phyloP scores from a whole-genome alignment of 139 green algal genomes.

The Marvania coccoides region DNA sequence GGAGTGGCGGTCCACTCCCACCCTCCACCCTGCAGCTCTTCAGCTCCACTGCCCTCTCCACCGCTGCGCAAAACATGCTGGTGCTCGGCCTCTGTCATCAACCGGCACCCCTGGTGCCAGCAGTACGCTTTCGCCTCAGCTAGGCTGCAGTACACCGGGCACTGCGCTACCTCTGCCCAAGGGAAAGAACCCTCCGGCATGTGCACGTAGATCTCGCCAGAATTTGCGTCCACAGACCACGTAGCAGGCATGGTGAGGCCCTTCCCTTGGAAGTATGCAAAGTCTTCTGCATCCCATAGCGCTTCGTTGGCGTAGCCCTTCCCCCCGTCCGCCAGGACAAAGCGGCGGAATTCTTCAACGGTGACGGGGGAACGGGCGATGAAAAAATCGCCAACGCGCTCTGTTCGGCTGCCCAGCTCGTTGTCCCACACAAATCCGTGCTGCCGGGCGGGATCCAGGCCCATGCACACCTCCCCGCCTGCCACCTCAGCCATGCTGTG shows the following conservation, averaged over 20 bases:
- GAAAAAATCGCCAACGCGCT: conserved; percentile 10
- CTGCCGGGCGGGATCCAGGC: background rate
- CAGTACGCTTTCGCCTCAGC: conserved; percentile 45
- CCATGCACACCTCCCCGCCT: conserved; percentile 22
- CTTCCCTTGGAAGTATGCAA: conserved; percentile 8
- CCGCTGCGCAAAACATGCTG: background rate
- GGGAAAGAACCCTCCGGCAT: conserved; percentile 15
- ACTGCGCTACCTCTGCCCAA: conserved; percentile 24
- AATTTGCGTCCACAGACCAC: conserved; percentile 33
- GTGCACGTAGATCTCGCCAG: conserved; percentile 39
- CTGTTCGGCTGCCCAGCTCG: conserved; percentile 25
- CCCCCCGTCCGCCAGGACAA: conserved; percentile 21
- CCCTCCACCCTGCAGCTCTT: conserved; percentile 2
- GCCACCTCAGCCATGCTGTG: too few species aligned
- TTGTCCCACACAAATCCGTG: conserved; percentile 55
- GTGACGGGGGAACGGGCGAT: conserved; percentile 31
- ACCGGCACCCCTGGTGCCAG: conserved; percentile 3
- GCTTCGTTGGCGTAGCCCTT: conserved; percentile 32
- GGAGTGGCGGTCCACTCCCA: conserved; percentile 55
- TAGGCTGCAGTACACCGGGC: conserved; percentile 36
- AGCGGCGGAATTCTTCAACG: conserved; percentile 38
- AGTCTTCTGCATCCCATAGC: conserved; percentile 35
- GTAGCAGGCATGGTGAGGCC: conserved; percentile 33
- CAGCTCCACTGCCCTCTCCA: background rate
- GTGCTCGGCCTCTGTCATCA: conserved; percentile 57